phyloP scores from a whole-genome alignment of 164 flowering plant species.

The Aristolochia californica region DNA sequence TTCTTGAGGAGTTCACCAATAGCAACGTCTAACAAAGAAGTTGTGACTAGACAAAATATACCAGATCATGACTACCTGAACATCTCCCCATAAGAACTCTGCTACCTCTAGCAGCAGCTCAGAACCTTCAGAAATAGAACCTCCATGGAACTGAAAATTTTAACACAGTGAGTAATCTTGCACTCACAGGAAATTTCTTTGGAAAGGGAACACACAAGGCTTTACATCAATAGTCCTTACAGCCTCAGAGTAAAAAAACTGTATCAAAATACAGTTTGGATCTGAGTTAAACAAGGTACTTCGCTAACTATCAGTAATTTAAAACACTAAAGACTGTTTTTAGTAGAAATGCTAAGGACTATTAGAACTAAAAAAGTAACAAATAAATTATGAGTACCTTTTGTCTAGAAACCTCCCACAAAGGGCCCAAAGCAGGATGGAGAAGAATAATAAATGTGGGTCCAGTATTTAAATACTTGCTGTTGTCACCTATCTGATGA shows the following conservation, averaged over 20 bases:
- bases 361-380: no score
- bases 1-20: not conserved
- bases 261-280: no score
- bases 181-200: no score
- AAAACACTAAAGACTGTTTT: no score
- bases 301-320: no score
- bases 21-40: not conserved
- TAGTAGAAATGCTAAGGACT: no score
- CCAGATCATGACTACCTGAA: conserved; percentile 44
- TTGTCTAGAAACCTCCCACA: conserved; percentile 90
- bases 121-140: conserved; percentile 78
- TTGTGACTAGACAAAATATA: no score
- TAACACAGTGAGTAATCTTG: no score
- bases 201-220: no score
- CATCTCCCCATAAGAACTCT: conserved; percentile 84
- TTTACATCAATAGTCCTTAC: no score
- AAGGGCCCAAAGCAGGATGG: conserved; percentile 94
- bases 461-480: conserved; percentile 49
- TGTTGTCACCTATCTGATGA: conserved; percentile 60
- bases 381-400: conserved; percentile 34
- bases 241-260: no score
- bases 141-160: conserved; percentile 59
- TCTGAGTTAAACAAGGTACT: no score
- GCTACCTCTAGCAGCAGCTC: conserved; percentile 89
- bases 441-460: conserved; percentile 84